phyloP scores from a whole-genome alignment of 371 early-diverging fungal species.

The Zychaea mexicana region DNA sequence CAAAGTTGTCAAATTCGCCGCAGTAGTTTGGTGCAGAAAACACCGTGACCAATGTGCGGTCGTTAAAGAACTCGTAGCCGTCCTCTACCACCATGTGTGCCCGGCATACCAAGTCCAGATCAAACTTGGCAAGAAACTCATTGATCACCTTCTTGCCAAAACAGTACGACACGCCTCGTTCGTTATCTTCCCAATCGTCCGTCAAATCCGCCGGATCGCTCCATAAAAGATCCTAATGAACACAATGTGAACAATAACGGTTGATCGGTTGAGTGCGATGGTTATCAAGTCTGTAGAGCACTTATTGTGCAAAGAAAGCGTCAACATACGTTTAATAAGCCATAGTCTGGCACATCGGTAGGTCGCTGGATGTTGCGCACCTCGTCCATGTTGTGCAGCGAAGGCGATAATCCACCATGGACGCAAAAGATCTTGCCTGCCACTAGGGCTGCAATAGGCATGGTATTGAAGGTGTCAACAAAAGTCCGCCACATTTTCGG shows the following conservation, averaged over 20 bases:
- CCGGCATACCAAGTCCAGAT: conserved; percentile 93
- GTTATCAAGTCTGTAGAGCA: too few species aligned
- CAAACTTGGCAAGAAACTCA: conserved; percentile 88
- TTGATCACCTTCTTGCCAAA: conserved; percentile 92
- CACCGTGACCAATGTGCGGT: conserved; percentile 93
- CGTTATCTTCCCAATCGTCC: conserved; percentile 96
- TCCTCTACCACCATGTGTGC: conserved; percentile 99
- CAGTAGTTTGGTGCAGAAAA: conserved; percentile 99
- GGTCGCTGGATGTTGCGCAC: conserved; percentile 92
- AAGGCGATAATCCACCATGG: conserved; percentile 98
- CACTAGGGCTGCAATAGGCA: conserved; percentile 97
- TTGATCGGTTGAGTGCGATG: too few species aligned
- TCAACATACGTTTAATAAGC: conserved; percentile 76
- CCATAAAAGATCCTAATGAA: conserved; percentile 96
- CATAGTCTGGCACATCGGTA: conserved; percentile 97
- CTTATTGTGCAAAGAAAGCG: too few species aligned
- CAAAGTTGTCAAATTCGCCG: conserved; percentile 97
- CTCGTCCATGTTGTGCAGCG: conserved; percentile 89
- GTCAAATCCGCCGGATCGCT: conserved; percentile 82
- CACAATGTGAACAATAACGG: too few species aligned
- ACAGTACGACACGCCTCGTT: conserved; percentile 96
- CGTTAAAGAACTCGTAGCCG: conserved; percentile 98
- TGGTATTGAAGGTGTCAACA: conserved; percentile 97
- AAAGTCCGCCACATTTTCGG: conserved; percentile 98
- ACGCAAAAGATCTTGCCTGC: conserved; percentile 98